These are phyloP conservation scores for Angomonas deanei DNA, from an alignment of 208 protist genomes.

Conservation along the genomic window DNA sequence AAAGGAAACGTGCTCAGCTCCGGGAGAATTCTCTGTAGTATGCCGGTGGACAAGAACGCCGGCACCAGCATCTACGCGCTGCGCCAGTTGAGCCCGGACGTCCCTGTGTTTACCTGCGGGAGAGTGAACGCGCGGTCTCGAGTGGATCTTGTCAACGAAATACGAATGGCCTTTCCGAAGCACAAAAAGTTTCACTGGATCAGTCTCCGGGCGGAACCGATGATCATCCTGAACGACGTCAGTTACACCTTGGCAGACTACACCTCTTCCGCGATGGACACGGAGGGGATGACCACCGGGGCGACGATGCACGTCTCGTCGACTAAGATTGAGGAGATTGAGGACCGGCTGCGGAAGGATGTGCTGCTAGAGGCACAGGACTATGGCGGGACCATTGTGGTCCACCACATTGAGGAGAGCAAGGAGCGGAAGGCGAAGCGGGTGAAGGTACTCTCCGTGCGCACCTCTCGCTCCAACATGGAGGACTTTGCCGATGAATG, in stretches of 20 bases:
- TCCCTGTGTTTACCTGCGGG: constrained; percentile 82
- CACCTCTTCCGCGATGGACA: constrained; percentile 23
- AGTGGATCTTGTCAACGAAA: constrained; percentile 36
- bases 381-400: constrained; percentile 58
- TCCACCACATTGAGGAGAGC: constrained; percentile 51
- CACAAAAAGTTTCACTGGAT: constrained; percentile 64
- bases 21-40: constrained; percentile 73
- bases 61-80: constrained; percentile 30
- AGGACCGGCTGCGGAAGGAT: constrained; percentile 78
- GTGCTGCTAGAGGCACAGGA: constrained; percentile 78
- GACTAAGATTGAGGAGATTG: constrained; percentile 78
- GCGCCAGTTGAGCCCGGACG: constrained; percentile 71
- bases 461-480: constrained; percentile 66
- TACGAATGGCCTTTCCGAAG: constrained; percentile 50
- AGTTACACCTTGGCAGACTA: constrained; percentile 78
- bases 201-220: constrained; percentile 80
- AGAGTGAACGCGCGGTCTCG: constrained; percentile 35
- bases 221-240: constrained; percentile 79
- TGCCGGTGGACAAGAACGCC: constrained; percentile 28
- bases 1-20: constrained; percentile 78
- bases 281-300: constrained; percentile 19
- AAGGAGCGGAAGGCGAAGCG: constrained; percentile 29
- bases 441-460: constrained; percentile 61
- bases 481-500: constrained; percentile 50
- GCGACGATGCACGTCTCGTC: constrained; percentile 85